phyloP scores from a whole-genome alignment of 176 grass and related monocot genomes.

The Bolboschoenus planiculmis region DNA sequence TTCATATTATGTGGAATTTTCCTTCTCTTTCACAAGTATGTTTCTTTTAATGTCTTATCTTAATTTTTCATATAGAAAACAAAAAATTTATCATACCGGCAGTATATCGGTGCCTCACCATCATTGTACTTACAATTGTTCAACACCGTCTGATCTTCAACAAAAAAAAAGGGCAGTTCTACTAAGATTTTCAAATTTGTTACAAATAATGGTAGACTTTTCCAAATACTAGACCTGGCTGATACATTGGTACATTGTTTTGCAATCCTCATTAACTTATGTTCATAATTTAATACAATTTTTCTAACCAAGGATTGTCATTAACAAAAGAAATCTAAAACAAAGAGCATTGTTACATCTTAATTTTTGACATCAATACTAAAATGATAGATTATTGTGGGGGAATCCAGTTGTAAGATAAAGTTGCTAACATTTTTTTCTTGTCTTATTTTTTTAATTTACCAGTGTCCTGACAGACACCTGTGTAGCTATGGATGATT shows the following conservation, averaged over 20 bases:
- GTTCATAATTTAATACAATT: no score
- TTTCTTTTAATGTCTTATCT: background rate
- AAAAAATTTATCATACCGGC: background rate
- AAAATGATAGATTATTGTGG: background rate
- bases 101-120: background rate
- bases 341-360: background rate
- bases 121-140: background rate
- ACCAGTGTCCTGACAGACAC: constrained; percentile 72
- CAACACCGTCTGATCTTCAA: background rate
- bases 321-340: background rate
- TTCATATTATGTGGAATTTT: constrained; percentile 52
- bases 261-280: background rate
- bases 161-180: background rate
- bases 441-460: background rate
- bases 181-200: background rate
- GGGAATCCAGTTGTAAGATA: background rate
- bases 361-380: background rate
- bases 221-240: background rate
- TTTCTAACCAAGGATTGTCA: no score
- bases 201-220: background rate
- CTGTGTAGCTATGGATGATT: constrained; percentile 81
- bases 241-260: background rate
- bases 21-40: constrained; percentile 81
- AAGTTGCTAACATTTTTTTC: background rate
- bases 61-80: background rate